Base-by-base conservation (phyloP, 169 alveolate genomes). In the Eimeria maxima region DNA sequence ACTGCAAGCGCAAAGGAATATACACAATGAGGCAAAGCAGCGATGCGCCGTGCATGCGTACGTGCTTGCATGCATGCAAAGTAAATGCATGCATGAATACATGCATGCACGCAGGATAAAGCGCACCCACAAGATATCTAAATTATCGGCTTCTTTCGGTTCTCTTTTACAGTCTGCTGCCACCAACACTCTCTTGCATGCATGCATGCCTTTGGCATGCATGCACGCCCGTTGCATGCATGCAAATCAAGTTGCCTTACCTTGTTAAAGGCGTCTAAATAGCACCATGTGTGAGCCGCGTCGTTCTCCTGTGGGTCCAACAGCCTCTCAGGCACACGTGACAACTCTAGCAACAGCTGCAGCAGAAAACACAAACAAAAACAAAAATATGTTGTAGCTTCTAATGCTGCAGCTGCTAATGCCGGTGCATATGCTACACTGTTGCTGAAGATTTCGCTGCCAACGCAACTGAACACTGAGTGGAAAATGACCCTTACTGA, bases 271-370 rank as follows among this genome's bases (percentile, higher is more conserved):
- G 88, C 89, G 45, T 92, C 96, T 33, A 92, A 47, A 44, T 92
- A 92, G 45, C 96, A 92, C 96, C 96, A 92, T n/a, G 74, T 92
- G 38, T 92, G 96, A 4, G 96, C 96, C 13, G 65, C 96, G 6
- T 50, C 80, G 60, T 78, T 92, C 73, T 83, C 63, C 86, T 55
- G 92, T 6, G 96, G 96, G 67, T 92, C 83, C 13, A 92, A 27
- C 86, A 78, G 90, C 24, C 74, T 45, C 47, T 83, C 92, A 42
- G 81, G 87, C 50, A 78, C 92, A 38, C 44, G 42, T 42, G 88
- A 76, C 44, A 92, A 65, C 73, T 92, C 96, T 27, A 33, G 27
- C 71, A 92, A 47, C 47, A 92, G 84, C 96, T 92, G 96, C 45
- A 63, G 45, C 53, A 29, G 16, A 27, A 22, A 8, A 3, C 8